Evolutionary conservation across 2,329 filamentous ascomycete species (phyloP), one percentile per base, ranked within the genome.

Genomic region (Didymella glomerata): DNA sequence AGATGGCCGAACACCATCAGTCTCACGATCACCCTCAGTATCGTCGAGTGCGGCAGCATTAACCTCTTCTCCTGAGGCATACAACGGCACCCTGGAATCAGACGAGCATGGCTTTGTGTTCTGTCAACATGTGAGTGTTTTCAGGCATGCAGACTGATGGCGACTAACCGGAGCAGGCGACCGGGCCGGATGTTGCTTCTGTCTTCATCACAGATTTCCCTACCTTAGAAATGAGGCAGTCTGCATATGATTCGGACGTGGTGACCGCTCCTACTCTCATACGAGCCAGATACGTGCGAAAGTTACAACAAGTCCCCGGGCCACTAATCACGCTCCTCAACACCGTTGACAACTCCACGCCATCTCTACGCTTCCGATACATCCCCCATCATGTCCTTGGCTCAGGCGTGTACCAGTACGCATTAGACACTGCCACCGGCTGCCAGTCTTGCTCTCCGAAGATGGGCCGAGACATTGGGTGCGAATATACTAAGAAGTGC

Each of bases 301-400:
- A 74, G 57, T 55, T 78, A 4, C 25, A 63, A n/a, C 44, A 62
- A 55, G 40, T 78, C 20, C 63, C 70, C 54, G 70, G 78, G 52
- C 69, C 70, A 4, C 63, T 63, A 0, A 82, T 92, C 25, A 85
- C 85, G 0, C 82, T 93, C 1, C 78, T 88, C 50, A 94, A 94
- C 70, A 78, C 82, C 0, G 76, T 85, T 2, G 88, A 90, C 65
- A 76, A 82, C 1, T 57, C 81, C 68, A 64, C 82, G 66, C 84
- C 83, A 0, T 87, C 90, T 0, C 76, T 85, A 0, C 78, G 84
- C 38, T 96, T 95, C 67, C 81, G 81, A 0, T 94, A 93, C 73
- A 88, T 93, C 52, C 80, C 88, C 7, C 76, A 83, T 1, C 88
- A 86, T 10, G 79, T 89, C 4, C 80, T 90, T 10, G 44, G 48